Base-by-base conservation (phyloP, 106 monocot genomes). In the Dactylorhiza incarnata region DNA sequence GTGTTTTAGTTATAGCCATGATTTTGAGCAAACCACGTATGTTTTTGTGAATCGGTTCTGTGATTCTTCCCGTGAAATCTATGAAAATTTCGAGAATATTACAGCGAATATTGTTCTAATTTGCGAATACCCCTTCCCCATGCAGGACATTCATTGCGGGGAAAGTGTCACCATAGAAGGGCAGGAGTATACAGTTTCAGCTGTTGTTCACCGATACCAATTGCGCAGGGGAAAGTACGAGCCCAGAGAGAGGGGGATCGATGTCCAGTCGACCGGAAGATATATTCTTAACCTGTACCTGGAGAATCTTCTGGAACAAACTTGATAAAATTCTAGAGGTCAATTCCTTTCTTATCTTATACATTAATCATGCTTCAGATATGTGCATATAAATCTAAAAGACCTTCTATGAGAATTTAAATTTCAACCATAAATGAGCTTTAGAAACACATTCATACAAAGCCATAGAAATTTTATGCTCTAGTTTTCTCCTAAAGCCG, bases 151-250 rank as follows among this genome's bases (percentile, higher is more conserved):
- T 82, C 95, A 96, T 20, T 93, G 93, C 48, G 95, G 95, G 9
- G 95, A 96, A 74, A 89, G 85, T 73, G 86, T 96, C 55, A 89
- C 90, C 15, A 96, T 96, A 75, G 93, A 96, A 81, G 95, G 87
- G 66, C 93, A 86, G 53, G 69, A 82, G 5, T 96, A 96, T 49
- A 93, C 87, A 7, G 85, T 96, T 16, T 93, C 90, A 15, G 93
- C 90, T 2, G 93, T 95, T 10, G 84, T 83, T 2, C 88, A 93
- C 54, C 81, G 95, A 0, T 93, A 95, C 73, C 95, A 93, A 80
- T 81, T 95, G 16, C 92, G 95, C 49, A 90, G 85, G 58, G 95
- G 95, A 17, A 92, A 80, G 45, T 95, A 95, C 47, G 88, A 93
- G 72, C 95, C 95, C n/a, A 90, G 88, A 13, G 95, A 95, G 82